phyloP scores from a whole-genome alignment of 345 rosid genomes.

The Murraya paniculata region DNA sequence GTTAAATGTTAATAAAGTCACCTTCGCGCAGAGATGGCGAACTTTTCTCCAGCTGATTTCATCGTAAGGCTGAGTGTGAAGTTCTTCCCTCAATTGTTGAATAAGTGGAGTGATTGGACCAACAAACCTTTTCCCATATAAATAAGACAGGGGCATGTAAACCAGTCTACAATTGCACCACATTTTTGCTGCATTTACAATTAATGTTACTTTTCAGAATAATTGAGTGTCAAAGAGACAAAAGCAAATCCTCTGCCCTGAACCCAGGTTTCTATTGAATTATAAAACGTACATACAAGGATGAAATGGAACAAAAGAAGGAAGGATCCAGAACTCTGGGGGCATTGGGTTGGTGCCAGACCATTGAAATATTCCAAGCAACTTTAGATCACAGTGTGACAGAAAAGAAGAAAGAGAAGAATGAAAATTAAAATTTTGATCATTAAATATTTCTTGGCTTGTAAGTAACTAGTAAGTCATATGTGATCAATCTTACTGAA shows the following conservation, averaged over 20 bases:
- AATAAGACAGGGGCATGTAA: conserved; percentile 36
- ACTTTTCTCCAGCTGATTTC: conserved; percentile 20
- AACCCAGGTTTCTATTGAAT: no score
- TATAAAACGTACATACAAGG: conserved; percentile 20
- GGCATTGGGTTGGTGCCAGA: conserved; percentile 35
- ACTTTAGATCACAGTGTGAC: neutral
- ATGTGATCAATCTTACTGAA: conserved; percentile 20
- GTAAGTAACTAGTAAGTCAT: no score
- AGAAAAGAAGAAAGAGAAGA: neutral
- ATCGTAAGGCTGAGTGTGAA: conserved; percentile 26
- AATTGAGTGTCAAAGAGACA: neutral
- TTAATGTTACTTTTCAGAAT: neutral
- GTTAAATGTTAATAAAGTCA: neutral
- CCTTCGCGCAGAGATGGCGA: conserved; percentile 19
- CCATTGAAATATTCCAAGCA: conserved; percentile 38
- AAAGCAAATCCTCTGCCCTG: neutral
- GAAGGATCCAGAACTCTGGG: conserved; percentile 36
- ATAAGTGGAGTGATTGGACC: conserved; percentile 37
- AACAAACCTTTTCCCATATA: conserved; percentile 35
- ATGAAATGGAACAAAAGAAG: conserved; percentile 28
- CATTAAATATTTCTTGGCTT: neutral
- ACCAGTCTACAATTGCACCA: conserved; percentile 39
- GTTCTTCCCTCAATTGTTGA: conserved; percentile 29
- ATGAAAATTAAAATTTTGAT: neutral
- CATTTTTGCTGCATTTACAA: conserved; percentile 29